Conservation (phyloP, 1,284 basidiomycete species). For the Apiotrichum laibachii region DNA sequence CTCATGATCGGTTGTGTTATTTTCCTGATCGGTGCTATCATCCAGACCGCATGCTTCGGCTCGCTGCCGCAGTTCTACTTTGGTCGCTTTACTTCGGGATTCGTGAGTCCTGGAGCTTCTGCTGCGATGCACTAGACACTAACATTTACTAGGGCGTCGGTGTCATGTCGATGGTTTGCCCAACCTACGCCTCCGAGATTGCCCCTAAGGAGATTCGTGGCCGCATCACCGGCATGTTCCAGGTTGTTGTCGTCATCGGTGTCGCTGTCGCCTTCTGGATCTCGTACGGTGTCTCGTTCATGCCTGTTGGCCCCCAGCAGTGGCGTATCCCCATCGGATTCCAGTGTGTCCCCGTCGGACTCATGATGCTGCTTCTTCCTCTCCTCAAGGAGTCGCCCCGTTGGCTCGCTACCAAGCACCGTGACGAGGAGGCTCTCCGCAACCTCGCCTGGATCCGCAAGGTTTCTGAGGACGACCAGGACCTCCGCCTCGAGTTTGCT, state of each 20-base stretch:
- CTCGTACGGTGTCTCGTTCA: slow-evolving; percentile 40
- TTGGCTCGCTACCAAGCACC: slow-evolving; percentile 60
- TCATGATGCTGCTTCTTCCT: slow-evolving; percentile 70
- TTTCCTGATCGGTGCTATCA: slow-evolving; percentile 64
- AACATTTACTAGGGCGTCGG: slow-evolving; percentile 57
- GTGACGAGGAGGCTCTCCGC: slow-evolving; percentile 56
- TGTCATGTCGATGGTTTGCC: slow-evolving; percentile 58
- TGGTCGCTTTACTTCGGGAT: slow-evolving; percentile 68
- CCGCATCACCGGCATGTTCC: slow-evolving; percentile 68
- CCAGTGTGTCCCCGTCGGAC: slow-evolving; percentile 64
- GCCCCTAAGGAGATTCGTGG: slow-evolving; percentile 68
- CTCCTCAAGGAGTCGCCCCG: slow-evolving; percentile 58
- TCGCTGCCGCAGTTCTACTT: slow-evolving; percentile 21
- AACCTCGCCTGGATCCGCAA: slow-evolving; percentile 62
- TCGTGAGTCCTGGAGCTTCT: too few relatives aligned
- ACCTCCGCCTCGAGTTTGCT: slow-evolving; percentile 56
- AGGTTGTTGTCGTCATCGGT: slow-evolving; percentile 65
- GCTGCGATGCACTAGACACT: too few relatives aligned
- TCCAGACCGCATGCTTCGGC: slow-evolving; percentile 52
- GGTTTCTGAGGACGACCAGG: slow-evolving; percentile 54
- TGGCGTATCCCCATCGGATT: slow-evolving; percentile 50
- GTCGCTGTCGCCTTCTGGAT: slow-evolving; percentile 41
- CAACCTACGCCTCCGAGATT: slow-evolving; percentile 74
- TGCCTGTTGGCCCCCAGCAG: slow-evolving; percentile 35
- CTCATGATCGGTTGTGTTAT: slow-evolving; percentile 61